Conservation (phyloP, 805 yeast species). For the Cyberlindnera xishuangbannaensis region DNA sequence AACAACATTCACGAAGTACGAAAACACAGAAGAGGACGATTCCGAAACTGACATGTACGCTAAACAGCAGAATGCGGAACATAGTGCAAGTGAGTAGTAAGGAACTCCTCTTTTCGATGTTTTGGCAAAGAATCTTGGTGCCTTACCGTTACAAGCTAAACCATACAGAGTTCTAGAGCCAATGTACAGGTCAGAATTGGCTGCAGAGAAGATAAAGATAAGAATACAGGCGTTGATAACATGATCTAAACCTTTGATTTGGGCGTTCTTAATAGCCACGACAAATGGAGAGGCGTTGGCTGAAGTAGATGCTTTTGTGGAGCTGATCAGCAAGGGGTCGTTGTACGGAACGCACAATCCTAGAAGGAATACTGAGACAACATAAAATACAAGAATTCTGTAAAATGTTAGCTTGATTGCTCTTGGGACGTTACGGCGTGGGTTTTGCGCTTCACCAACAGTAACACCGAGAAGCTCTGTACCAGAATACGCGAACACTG, state of each 20-base stretch:
- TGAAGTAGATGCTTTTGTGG: slow-evolving; percentile 41
- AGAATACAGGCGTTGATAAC: slow-evolving; percentile 74
- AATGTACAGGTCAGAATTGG: slow-evolving; percentile 72
- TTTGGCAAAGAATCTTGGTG: slow-evolving; percentile 37
- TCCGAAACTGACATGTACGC: slow-evolving; percentile 67
- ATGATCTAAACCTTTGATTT: slow-evolving; percentile 62
- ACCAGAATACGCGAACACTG: slow-evolving; percentile 67
- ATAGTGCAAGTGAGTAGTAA: slow-evolving; percentile 43
- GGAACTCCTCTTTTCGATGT: slow-evolving; percentile 66
- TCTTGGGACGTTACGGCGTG: slow-evolving; percentile 62
- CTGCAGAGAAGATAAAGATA: slow-evolving; percentile 74
- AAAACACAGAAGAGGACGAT: slow-evolving; percentile 51
- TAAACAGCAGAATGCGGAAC: slow-evolving; percentile 49
- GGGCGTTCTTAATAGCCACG: slow-evolving; percentile 67
- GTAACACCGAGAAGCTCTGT: slow-evolving; percentile 67
- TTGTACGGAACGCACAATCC: slow-evolving; percentile 64
- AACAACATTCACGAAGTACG: slow-evolving; percentile 68
- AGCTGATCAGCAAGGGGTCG: slow-evolving; percentile 42
- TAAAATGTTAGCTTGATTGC: slow-evolving; percentile 66
- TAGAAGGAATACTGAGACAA: slow-evolving; percentile 53
- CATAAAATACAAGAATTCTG: slow-evolving; percentile 61
- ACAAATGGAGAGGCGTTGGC: slow-evolving; percentile 84
- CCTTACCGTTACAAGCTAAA: slow-evolving; percentile 65
- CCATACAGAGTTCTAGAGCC: slow-evolving; percentile 74
- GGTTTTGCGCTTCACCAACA: slow-evolving; percentile 68